A percentile compares a stretch with the other conserved stretches of the same genome.
Evolutionary conservation across 495 filamentous ascomycete species (phyloP).

Genomic region (Penicillium psychrofluorescens): DNA sequence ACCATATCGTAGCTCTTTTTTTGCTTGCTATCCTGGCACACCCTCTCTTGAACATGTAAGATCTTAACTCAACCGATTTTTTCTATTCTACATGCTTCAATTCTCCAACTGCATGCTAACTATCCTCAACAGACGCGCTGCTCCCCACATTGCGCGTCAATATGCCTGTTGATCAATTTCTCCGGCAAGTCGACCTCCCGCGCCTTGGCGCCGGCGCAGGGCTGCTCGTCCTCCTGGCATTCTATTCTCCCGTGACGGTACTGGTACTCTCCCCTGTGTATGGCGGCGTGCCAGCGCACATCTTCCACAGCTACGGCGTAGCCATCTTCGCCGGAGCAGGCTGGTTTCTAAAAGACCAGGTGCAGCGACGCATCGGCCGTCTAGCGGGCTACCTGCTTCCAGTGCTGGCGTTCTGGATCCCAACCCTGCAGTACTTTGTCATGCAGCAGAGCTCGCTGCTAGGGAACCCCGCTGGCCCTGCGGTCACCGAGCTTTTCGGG

Average conservation of each 20-base stretch:
- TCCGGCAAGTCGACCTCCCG: conserved; percentile 22
- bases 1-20: too few species aligned
- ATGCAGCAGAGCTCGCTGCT: conserved; percentile 54
- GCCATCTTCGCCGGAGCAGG: conserved; percentile 54
- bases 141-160: conserved; percentile 1
- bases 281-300: conserved; percentile 65
- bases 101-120: not conserved
- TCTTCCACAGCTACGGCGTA: conserved; percentile 62
- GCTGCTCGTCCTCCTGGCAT: conserved; percentile 61
- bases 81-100: too few species aligned
- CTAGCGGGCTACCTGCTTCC: conserved; percentile 47
- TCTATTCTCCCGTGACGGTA: conserved; percentile 67
- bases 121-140: conserved; percentile 6
- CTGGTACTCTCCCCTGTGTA: conserved; percentile 77
- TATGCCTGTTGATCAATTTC: conserved; percentile 20
- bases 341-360: conserved; percentile 50
- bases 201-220: conserved; percentile 25
- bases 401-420: conserved; percentile 65
- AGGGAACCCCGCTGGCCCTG: conserved; percentile 62
- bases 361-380: conserved; percentile 32
- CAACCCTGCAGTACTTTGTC: conserved; percentile 61
- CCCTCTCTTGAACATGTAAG: too few species aligned
- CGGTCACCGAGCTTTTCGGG: conserved; percentile 64
- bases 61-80: too few species aligned
- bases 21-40: too few species aligned